A percentile compares a stretch with the other conserved stretches of the same genome.
These are phyloP conservation scores for Geranium rotundifolium DNA, from an alignment of 345 rosid genomes.

Conservation along the genomic window DNA sequence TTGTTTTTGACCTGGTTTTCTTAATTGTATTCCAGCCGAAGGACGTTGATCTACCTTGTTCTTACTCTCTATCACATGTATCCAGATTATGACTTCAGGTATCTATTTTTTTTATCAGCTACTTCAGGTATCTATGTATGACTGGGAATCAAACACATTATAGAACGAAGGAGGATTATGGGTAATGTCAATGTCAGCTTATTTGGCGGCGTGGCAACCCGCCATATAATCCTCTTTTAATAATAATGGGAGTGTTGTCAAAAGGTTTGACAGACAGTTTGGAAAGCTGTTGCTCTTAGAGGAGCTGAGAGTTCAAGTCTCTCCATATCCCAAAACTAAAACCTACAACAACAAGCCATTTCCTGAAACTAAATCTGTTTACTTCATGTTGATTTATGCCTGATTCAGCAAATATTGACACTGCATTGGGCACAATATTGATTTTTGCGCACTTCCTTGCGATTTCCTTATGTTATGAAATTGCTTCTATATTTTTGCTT, in stretches of 20 bases:
- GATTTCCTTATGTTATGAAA: too few relatives aligned
- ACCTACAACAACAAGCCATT: constrained; percentile 4
- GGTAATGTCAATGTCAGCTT: constrained; percentile 98
- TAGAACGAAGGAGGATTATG: constrained; percentile 59
- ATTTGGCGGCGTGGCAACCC: constrained; percentile 40
- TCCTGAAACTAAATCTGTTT: constrained; percentile 8
- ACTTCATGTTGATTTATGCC: neutral
- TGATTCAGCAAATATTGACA: neutral
- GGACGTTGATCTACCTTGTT: constrained; percentile 88
- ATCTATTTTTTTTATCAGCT: too few relatives aligned
- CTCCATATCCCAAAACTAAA: constrained; percentile 72
- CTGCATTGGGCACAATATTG: constrained; percentile 1
- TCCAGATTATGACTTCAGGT: constrained; percentile 94
- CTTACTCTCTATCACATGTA: constrained; percentile 84
- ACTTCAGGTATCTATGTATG: constrained; percentile 71
- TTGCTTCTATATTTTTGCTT: constrained; percentile 15
- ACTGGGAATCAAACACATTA: constrained; percentile 4
- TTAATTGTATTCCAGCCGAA: constrained; percentile 58
- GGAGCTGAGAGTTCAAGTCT: constrained; percentile 99
- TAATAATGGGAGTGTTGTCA: constrained; percentile 96
- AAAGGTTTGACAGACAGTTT: constrained; percentile 94
- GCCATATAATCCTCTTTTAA: constrained; percentile 43
- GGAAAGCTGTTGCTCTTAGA: constrained; percentile 65
- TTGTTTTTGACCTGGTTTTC: constrained; percentile 21
- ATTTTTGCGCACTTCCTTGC: constrained; percentile 14